phyloP scores from a whole-genome alignment of 2,329 filamentous ascomycete species.

The Alternaria conjuncta region DNA sequence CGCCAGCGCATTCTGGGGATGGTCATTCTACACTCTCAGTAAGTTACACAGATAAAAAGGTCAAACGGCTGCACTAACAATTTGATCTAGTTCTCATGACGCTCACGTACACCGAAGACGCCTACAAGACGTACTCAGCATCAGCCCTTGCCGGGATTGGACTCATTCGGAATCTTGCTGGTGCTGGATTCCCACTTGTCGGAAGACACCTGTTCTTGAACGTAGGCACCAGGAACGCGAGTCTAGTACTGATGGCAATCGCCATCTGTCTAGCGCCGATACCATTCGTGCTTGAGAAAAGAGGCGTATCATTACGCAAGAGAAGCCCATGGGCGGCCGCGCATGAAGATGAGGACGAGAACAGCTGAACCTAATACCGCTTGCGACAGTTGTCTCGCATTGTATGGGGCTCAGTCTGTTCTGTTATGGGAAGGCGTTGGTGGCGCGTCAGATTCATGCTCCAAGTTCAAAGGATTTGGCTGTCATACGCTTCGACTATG shows the following conservation, averaged over 20 bases:
- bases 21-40: slow-evolving; percentile 58
- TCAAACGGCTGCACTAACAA: slow-evolving; percentile 3
- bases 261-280: slow-evolving; percentile 41
- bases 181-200: slow-evolving; percentile 42
- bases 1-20: slow-evolving; percentile 58
- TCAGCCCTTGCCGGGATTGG: slow-evolving; percentile 52
- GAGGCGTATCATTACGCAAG: slow-evolving; percentile 43
- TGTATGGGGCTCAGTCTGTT: not conserved
- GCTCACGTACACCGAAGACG: slow-evolving; percentile 57
- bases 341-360: slow-evolving; percentile 45
- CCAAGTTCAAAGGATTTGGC: not conserved
- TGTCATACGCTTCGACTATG: not conserved
- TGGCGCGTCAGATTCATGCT: not conserved
- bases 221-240: slow-evolving; percentile 40
- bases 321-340: slow-evolving; percentile 50
- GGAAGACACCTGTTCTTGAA: slow-evolving; percentile 39
- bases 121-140: slow-evolving; percentile 55
- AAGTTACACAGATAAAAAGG: no score
- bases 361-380: not conserved
- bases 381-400: not conserved
- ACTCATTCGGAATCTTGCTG: slow-evolving; percentile 48
- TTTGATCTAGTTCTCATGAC: slow-evolving; percentile 51
- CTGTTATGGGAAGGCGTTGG: not conserved
- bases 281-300: slow-evolving; percentile 43
- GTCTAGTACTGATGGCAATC: slow-evolving; percentile 36